phyloP scores from a whole-genome alignment of 805 yeast species.

The Sugiyamaella qingdaonensis region DNA sequence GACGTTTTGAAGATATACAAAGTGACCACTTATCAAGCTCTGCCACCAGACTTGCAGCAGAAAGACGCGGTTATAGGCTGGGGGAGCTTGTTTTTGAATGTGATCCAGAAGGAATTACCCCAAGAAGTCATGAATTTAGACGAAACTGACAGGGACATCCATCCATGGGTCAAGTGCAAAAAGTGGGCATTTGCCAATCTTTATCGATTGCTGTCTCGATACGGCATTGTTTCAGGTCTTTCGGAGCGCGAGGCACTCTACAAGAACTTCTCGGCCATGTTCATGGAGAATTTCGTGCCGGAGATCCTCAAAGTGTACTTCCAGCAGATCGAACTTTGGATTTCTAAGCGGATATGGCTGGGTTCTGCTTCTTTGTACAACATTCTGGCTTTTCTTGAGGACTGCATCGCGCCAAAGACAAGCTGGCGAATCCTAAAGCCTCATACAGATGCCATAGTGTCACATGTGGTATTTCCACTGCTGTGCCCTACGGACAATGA shows the following conservation, averaged over 20 bases:
- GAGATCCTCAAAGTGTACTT: conserved; percentile 63
- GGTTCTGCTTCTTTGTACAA: conserved; percentile 61
- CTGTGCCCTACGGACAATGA: conserved; percentile 65
- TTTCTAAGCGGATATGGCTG: conserved; percentile 61
- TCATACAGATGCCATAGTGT: conserved; percentile 57
- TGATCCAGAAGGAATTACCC: conserved; percentile 60
- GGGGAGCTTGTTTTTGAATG: conserved; percentile 71
- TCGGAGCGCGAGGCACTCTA: conserved; percentile 41
- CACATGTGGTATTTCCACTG: conserved; percentile 71
- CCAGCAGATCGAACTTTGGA: conserved; percentile 69
- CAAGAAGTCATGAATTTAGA: conserved; percentile 46
- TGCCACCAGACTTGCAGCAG: conserved; percentile 62
- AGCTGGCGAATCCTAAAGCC: conserved; percentile 69
- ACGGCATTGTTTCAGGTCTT: conserved; percentile 39
- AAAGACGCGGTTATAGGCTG: conserved; percentile 53
- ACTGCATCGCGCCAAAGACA: conserved; percentile 51
- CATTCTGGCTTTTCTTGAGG: conserved; percentile 59
- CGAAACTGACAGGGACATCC: conserved; percentile 46
- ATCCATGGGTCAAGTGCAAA: conserved; percentile 69
- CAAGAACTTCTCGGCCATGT: conserved; percentile 54
- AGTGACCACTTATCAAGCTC: conserved; percentile 60
- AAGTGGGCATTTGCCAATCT: conserved; percentile 89
- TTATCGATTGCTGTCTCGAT: conserved; percentile 64
- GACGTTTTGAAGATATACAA: conserved; percentile 72
- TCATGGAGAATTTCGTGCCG: conserved; percentile 61